These are phyloP conservation scores for Quercus phellos DNA, from an alignment of 331 rosid genomes.

Conservation along the genomic window DNA sequence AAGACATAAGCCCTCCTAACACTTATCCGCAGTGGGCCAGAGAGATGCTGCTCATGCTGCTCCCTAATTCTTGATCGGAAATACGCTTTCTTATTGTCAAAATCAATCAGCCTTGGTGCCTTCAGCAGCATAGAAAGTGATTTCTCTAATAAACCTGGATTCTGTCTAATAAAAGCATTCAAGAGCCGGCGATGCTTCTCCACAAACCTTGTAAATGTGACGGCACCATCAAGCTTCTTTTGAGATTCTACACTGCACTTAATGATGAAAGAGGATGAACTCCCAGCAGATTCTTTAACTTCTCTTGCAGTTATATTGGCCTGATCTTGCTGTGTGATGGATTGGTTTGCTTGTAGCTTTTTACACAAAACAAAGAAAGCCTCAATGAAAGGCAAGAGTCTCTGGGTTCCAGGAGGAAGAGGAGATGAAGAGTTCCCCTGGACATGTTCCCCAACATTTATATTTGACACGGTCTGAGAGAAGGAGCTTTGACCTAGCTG, in stretches of 20 bases:
- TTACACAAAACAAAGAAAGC: constrained; percentile 96
- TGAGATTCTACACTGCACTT: constrained; percentile 54
- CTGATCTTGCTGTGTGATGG: constrained; percentile 60
- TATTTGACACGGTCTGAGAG: constrained; percentile 44
- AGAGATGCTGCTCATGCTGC: constrained; percentile 85
- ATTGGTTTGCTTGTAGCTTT: constrained; percentile 77
- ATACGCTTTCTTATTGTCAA: constrained; percentile 90
- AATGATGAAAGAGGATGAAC: constrained; percentile 41
- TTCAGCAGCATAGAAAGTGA: constrained; percentile 95
- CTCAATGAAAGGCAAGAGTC: constrained; percentile 93
- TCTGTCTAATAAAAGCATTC: constrained; percentile 94
- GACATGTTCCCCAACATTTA: constrained; percentile 62
- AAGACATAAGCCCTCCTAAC: constrained; percentile 93
- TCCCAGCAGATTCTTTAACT: constrained; percentile 80
- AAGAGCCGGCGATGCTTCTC: constrained; percentile 96
- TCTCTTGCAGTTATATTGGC: constrained; percentile 74
- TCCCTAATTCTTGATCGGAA: constrained; percentile 97
- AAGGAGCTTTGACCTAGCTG: constrained; percentile 75
- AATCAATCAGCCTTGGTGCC: constrained; percentile 95
- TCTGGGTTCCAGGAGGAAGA: constrained; percentile 96
- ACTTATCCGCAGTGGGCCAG: constrained; percentile 84
- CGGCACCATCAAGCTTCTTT: constrained; percentile 66
- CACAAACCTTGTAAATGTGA: constrained; percentile 83
- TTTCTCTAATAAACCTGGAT: constrained; percentile 89
- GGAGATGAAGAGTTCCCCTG: constrained; percentile 86